Conservation (phyloP, 2,329 filamentous ascomycete genomes). For the Fusarium verrucosum region DNA sequence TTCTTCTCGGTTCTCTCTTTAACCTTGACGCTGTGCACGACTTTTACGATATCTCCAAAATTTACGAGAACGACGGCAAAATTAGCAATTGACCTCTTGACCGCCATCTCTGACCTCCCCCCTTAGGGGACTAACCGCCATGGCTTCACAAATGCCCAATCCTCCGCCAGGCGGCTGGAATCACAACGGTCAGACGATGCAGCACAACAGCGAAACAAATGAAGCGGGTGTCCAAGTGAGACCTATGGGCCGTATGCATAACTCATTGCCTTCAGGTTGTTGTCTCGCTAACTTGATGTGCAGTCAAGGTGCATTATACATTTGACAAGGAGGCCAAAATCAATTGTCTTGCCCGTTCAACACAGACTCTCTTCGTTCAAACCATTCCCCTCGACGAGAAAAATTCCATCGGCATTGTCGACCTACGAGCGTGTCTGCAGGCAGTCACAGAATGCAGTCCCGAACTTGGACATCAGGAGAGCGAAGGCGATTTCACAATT, state of each 20-base stretch:
- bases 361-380: constrained; percentile 80
- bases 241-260: constrained; percentile 71
- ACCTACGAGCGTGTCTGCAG: constrained; percentile 86
- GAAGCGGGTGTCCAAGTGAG: constrained; percentile 66
- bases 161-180: constrained; percentile 48
- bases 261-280: constrained; percentile 11
- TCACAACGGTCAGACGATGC: constrained; percentile 45
- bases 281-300: constrained; percentile 33
- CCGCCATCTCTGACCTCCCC: constrained; percentile 33
- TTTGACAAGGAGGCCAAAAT: constrained; percentile 90
- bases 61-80: neutral
- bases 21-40: neutral
- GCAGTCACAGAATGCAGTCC: constrained; percentile 83
- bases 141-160: constrained; percentile 53
- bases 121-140: constrained; percentile 44
- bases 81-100: constrained; percentile 11
- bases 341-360: constrained; percentile 88
- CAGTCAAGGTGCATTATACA: constrained; percentile 97
- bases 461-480: constrained; percentile 74
- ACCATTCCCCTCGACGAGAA: constrained; percentile 82
- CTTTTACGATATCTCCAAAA: neutral
- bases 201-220: constrained; percentile 47
- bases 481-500: constrained; percentile 92
- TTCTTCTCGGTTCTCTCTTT: constrained; percentile 10
- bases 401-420: constrained; percentile 84